These are phyloP conservation scores for Nephelium lappaceum DNA, from an alignment of 345 rosid species.

Conservation along the genomic window DNA sequence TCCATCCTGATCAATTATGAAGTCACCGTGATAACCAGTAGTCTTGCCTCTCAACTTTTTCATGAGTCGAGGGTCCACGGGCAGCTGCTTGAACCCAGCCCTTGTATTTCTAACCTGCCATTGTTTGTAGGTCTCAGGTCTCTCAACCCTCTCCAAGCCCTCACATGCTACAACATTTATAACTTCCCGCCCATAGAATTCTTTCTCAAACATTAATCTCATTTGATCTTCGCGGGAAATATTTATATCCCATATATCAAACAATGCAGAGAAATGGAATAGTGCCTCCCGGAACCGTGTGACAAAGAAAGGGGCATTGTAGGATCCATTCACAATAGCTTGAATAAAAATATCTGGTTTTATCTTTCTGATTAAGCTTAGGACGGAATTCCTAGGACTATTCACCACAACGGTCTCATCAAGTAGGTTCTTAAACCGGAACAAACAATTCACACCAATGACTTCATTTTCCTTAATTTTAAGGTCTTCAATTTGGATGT, in stretches of 20 bases:
- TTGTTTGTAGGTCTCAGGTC: constrained; percentile 85
- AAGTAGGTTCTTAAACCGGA: constrained; percentile 61
- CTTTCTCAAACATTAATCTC: constrained; percentile 70
- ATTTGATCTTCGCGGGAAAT: constrained; percentile 42
- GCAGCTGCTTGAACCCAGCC: constrained; percentile 72
- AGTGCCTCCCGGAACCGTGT: constrained; percentile 79
- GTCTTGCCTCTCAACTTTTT: constrained; percentile 44
- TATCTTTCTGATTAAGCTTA: constrained; percentile 55
- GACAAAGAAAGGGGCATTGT: constrained; percentile 70
- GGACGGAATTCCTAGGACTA: constrained; percentile 64
- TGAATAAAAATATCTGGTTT: constrained; percentile 61
- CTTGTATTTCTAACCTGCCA: constrained; percentile 63
- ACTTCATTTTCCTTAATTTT: constrained; percentile 52
- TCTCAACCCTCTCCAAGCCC: constrained; percentile 72
- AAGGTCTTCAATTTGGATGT: constrained; percentile 58
- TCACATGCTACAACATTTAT: constrained; percentile 76
- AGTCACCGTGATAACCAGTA: constrained; percentile 49
- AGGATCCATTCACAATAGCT: constrained; percentile 53
- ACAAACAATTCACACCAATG: constrained; percentile 61
- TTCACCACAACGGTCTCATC: constrained; percentile 62
- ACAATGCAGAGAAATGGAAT: constrained; percentile 70
- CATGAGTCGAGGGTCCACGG: constrained; percentile 46
- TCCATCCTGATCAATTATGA: constrained; percentile 52
- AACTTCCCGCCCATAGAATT: constrained; percentile 61
- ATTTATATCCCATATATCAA: constrained; percentile 60